Base-by-base conservation (phyloP, 345 rosid species). In the Xanthoceras sorbifolium region DNA sequence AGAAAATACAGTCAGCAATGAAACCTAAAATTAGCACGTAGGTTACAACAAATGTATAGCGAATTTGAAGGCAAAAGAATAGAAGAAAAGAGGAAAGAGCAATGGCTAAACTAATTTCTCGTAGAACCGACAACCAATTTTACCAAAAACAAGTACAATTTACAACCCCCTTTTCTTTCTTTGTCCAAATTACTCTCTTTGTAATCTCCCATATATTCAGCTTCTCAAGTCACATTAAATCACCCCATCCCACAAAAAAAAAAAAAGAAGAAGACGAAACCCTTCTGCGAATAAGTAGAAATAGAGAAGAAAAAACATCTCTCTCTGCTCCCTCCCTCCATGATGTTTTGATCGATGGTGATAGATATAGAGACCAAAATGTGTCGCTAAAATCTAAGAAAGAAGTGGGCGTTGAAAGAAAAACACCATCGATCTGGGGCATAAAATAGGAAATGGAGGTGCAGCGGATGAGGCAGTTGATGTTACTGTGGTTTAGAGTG, bases 401-500 rank as follows among this genome's bases (percentile, higher is more conserved):
- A 42, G 29, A 26, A 46, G 18, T 29, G 11, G 54, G 48, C 22
- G 44, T 25, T 10, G 17, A 25, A 38, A 48, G 18, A 12, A 4
- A 15, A 10, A 65, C n/a, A 34, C 15, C 10, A 34, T 64, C 29
- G 63, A 63, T 46, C 54, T 25, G 11, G 60, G 25, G 65, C 72
- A 29, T 12, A 9, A 23, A 42, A 12, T 3, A 7, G 22, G 17
- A 71, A 73, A 92, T 93, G 93, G 94, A 93, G 89, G 84, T 84
- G 75, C 84, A 87, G 74, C 82, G 95, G 72, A 74, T 79, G 57
- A 87, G 79, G 75, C 89, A 88, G 82, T 78, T 91, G 81, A 72
- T 90, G 83, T 79, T 84, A 26, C 87, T 91, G 4, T 85, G 90
- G 79, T 89, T 83, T 26, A 85, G 82, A 70, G 50, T 74, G 25